These are phyloP conservation scores for Fraxinus anomala DNA, from an alignment of 257 asterid genomes.

Conservation along the genomic window DNA sequence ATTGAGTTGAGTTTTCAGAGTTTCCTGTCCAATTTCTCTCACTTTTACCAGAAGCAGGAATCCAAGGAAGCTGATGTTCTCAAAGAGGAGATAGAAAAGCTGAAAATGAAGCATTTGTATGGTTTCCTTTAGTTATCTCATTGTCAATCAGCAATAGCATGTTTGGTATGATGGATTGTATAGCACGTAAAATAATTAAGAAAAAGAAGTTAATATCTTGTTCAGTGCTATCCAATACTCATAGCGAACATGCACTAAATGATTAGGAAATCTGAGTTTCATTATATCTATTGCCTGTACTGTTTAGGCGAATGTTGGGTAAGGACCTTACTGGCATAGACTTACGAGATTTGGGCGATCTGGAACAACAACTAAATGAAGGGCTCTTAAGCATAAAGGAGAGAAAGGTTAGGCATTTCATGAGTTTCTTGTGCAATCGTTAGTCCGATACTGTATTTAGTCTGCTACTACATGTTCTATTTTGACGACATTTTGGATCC, in stretches of 20 bases:
- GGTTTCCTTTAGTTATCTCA: constrained; percentile 26
- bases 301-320: constrained; percentile 63
- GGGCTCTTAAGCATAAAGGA: constrained; percentile 62
- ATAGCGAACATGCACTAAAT: background rate
- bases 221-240: background rate
- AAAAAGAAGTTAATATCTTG: no score
- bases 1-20: background rate
- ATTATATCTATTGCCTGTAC: constrained; percentile 4
- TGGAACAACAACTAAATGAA: constrained; percentile 62
- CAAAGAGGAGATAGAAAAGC: constrained; percentile 59
- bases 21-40: background rate
- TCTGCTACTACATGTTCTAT: background rate
- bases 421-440: background rate
- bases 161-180: background rate
- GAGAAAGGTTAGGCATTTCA: constrained; percentile 53
- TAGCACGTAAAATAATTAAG: background rate
- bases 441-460: background rate
- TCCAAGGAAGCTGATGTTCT: constrained; percentile 52
- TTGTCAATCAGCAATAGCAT: background rate
- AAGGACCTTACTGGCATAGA: constrained; percentile 58
- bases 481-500: constrained; percentile 4
- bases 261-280: background rate
- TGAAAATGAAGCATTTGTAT: constrained; percentile 59
- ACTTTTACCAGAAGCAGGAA: constrained; percentile 38
- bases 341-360: constrained; percentile 51